A percentile compares a stretch with the other conserved stretches of the same genome.
Conservation (phyloP, 1,284 basidiomycete species). For the Porodaedalea pini region DNA sequence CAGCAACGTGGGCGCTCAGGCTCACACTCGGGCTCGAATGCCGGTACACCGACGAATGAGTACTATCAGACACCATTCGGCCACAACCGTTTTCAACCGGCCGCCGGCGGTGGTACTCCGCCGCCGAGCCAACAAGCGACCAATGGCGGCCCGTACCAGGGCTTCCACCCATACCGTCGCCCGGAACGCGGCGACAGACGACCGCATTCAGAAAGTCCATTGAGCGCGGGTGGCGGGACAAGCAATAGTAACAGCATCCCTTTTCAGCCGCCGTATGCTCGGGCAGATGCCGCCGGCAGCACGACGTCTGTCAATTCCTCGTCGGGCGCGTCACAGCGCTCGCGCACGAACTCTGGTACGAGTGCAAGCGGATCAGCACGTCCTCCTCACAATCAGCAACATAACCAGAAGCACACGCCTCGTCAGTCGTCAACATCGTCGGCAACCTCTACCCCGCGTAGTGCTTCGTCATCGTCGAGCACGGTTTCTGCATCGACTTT, state of each 20-base stretch:
- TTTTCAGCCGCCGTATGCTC: constrained; percentile 63
- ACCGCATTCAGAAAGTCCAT: constrained; percentile 13
- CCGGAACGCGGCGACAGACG: constrained; percentile 37
- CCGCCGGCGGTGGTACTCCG: background rate
- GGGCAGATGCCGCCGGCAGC: constrained; percentile 71
- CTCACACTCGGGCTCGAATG: constrained; percentile 35
- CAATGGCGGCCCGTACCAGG: constrained; percentile 40
- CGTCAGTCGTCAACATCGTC: constrained; percentile 43
- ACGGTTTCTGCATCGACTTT: constrained; percentile 27
- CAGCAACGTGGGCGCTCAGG: constrained; percentile 22
- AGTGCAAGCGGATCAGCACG: constrained; percentile 14
- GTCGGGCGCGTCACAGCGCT: constrained; percentile 46
- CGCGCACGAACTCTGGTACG: constrained; percentile 51
- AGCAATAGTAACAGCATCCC: constrained; percentile 28
- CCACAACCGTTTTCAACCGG: constrained; percentile 9
- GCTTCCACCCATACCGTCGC: constrained; percentile 80
- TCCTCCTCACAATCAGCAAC: constrained; percentile 29
- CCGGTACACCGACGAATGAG: constrained; percentile 22
- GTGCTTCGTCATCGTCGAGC: constrained; percentile 33
- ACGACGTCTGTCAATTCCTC: constrained; percentile 71
- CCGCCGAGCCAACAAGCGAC: background rate
- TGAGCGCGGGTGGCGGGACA: constrained; percentile 6
- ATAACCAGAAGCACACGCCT: constrained; percentile 37
- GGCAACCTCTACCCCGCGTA: constrained; percentile 39
- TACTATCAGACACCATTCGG: constrained; percentile 18